These are phyloP conservation scores for Coemansia sp. DNA, from an alignment of 192 early-diverging fungal genomes.

Conservation along the genomic window DNA sequence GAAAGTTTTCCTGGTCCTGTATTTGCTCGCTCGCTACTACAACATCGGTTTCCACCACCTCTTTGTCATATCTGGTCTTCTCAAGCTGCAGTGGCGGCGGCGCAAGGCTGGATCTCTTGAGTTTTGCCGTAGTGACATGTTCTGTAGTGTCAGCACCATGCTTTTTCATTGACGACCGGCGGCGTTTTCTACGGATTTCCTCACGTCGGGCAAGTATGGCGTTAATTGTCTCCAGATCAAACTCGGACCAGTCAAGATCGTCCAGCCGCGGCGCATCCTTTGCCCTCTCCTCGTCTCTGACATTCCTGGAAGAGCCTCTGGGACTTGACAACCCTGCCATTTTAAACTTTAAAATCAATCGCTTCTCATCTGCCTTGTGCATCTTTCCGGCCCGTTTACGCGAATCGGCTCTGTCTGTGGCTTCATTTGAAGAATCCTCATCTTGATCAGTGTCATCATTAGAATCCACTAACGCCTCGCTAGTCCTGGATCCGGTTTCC, in stretches of 20 bases:
- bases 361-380: constrained; percentile 21
- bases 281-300: not conserved
- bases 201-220: constrained; percentile 44
- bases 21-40: not conserved
- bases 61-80: not conserved
- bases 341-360: constrained; percentile 41
- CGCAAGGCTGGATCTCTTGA: constrained; percentile 51
- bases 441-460: not conserved
- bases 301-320: not conserved
- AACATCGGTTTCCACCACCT: not conserved
- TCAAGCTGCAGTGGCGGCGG: constrained; percentile 39
- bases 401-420: not conserved
- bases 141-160: not conserved
- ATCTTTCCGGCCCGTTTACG: constrained; percentile 2
- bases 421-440: no score
- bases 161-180: not conserved
- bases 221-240: constrained; percentile 47
- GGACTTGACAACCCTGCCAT: constrained; percentile 6
- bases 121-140: constrained; percentile 22
- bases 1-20: constrained; percentile 8
- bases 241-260: constrained; percentile 55
- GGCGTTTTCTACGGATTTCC: constrained; percentile 27
- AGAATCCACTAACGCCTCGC: not conserved
- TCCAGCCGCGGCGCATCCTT: constrained; percentile 18
- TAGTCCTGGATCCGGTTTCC: not conserved